Base-by-base conservation (phyloP, 345 rosid species). In the Salix caprea region DNA sequence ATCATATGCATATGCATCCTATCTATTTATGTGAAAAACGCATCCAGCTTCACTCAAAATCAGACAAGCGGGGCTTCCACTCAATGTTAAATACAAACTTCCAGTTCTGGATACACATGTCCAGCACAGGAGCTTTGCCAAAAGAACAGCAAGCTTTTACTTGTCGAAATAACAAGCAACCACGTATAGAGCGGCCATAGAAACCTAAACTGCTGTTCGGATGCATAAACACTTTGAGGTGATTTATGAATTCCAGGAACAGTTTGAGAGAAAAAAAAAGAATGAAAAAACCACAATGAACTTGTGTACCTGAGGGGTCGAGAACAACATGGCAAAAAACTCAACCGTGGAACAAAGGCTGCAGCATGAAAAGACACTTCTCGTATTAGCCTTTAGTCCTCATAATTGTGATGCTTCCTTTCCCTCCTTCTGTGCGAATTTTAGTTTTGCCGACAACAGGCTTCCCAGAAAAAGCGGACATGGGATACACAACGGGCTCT, bases 401-500 rank as follows among this genome's bases (percentile, higher is more conserved):
- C 95, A 90, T 92, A 4, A 96, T 94, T 10, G 98, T 96, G 76
- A 96, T 96, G 88, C 98, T 96, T 65, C 99, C 99, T 85, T 89
- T 96, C 56, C 99, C 98, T 74, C 98, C 99, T 87, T 96, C 97
- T 0, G 98, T 96, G 71, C 94, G 97, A 76, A 96, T 96, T 83
- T 87, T 96, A 21, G 98, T 96, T 88, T 94, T 94, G 46, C 94
- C 99, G 60, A 96, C 98, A 67, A 96, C 98, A 3, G 97, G 98
- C 89, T 96, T 94, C 82, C 99, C 99, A 6, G 98, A 96, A 83
- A 96, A 96, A 56, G 97, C 97, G 19, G 99, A 96, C 65, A 98
- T 96, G 0, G 92, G 99, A 62, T 86, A 92, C 78, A 83, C 81
- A 69, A 82, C 65, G 42, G 84, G 90, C 76, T 91, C 98, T 78